Evolutionary conservation across 441 rosid species (phyloP).

Genomic region (Adansonia rubrostipa): DNA sequence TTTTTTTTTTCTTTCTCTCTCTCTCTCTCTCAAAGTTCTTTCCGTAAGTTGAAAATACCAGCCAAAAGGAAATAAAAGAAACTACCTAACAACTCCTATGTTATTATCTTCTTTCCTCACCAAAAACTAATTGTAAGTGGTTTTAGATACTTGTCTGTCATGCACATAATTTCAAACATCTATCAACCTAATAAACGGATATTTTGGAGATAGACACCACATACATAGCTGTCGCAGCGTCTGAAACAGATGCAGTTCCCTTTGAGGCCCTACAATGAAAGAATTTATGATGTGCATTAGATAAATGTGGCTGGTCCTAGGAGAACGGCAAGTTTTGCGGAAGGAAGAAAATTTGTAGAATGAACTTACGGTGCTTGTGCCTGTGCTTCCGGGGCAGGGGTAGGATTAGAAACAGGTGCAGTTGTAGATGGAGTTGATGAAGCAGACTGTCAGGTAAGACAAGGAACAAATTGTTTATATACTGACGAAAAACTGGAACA

Average conservation of each 20-base stretch:
- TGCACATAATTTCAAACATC: conserved; percentile 7
- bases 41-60: background rate
- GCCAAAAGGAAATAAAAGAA: conserved; percentile 1
- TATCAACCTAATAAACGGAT: background rate
- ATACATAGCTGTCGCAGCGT: conserved; percentile 45
- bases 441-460: conserved; percentile 53
- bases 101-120: background rate
- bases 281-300: conserved; percentile 10
- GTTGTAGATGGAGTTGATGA: conserved; percentile 49
- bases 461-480: conserved; percentile 9
- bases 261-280: conserved; percentile 41
- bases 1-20: background rate
- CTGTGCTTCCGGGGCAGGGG: conserved; percentile 46
- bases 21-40: background rate
- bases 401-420: conserved; percentile 43
- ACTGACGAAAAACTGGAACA: conserved; percentile 16
- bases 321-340: background rate
- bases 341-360: background rate
- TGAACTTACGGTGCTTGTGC: conserved; percentile 58
- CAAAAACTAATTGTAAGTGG: background rate
- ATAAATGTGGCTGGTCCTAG: background rate
- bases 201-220: conserved; percentile 33
- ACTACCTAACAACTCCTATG: background rate
- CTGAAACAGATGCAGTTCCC: conserved; percentile 42
- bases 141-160: background rate